Evolutionary conservation across 2,329 filamentous ascomycete genomes (phyloP).

Genomic region (Arthroderma sp.): DNA sequence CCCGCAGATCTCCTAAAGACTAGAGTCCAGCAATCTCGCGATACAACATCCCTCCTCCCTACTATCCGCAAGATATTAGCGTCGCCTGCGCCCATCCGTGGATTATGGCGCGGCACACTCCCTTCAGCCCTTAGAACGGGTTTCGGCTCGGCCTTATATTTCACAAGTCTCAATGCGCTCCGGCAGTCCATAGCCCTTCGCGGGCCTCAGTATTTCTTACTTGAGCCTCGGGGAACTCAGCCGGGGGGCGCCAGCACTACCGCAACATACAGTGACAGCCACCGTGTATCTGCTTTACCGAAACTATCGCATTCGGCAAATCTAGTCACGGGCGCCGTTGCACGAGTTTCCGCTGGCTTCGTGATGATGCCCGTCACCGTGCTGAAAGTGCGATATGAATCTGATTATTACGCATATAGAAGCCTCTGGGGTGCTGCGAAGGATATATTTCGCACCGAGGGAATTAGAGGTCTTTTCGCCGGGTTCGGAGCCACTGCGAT

Average conservation of each 20-base stretch:
- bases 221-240: not conserved
- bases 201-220: conserved; percentile 22
- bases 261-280: not conserved
- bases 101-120: conserved; percentile 83
- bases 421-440: conserved; percentile 58
- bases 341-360: conserved; percentile 75
- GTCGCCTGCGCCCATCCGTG: conserved; percentile 52
- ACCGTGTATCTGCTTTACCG: conserved; percentile 58
- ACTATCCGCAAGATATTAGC: conserved; percentile 58
- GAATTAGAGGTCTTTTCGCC: conserved; percentile 73
- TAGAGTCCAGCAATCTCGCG: conserved; percentile 73
- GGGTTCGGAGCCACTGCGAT: conserved; percentile 90
- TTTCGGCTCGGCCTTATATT: conserved; percentile 86
- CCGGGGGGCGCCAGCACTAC: not conserved
- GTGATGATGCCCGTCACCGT: conserved; percentile 92
- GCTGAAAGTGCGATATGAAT: conserved; percentile 93
- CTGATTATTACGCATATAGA: conserved; percentile 68
- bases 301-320: conserved; percentile 76
- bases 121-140: conserved; percentile 90
- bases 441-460: conserved; percentile 62
- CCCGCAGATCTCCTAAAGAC: conserved; percentile 95
- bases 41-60: conserved; percentile 50
- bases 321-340: conserved; percentile 67
- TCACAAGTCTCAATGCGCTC: conserved; percentile 71
- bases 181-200: conserved; percentile 50